Percentiles rank a stretch among this genome's conserved stretches.
These are phyloP conservation scores for Solanum hybrid DNA, from an alignment of 305 asterid genomes.

Conservation along the genomic window DNA sequence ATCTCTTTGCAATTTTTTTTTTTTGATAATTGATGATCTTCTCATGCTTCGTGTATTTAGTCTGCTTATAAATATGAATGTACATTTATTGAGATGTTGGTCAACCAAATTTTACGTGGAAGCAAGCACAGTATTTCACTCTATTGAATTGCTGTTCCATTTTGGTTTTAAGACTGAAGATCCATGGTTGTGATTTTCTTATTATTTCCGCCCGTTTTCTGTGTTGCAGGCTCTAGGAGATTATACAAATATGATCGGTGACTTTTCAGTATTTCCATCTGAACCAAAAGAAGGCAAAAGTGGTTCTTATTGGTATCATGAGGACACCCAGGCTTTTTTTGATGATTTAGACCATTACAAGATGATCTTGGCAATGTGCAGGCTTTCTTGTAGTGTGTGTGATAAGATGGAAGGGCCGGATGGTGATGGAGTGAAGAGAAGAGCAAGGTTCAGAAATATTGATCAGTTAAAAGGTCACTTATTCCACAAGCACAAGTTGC, in stretches of 20 bases:
- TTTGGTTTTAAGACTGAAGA: background rate
- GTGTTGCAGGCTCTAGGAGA: conserved; percentile 71
- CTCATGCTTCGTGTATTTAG: background rate
- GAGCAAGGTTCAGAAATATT: conserved; percentile 56
- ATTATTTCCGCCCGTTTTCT: background rate
- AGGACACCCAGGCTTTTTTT: conserved; percentile 78
- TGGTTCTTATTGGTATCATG: conserved; percentile 85
- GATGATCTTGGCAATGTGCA: conserved; percentile 97
- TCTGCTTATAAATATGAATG: background rate
- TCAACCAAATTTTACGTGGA: background rate
- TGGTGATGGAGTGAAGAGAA: conserved; percentile 49
- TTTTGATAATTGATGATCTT: background rate
- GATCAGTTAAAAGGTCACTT: conserved; percentile 92
- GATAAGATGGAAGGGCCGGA: conserved; percentile 52
- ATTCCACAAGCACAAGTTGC: conserved; percentile 68
- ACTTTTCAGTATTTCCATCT: conserved; percentile 60
- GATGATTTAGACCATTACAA: conserved; percentile 91
- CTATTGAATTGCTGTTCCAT: background rate
- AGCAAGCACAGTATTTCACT: background rate
- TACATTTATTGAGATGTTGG: background rate
- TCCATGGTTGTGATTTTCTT: background rate
- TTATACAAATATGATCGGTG: conserved; percentile 57
- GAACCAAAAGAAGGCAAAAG: conserved; percentile 67
- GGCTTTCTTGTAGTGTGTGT: conserved; percentile 86
- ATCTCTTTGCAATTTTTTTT: background rate